phyloP scores from a whole-genome alignment of 1,284 basidiomycete genomes.

The Salmacisia buchloeana region DNA sequence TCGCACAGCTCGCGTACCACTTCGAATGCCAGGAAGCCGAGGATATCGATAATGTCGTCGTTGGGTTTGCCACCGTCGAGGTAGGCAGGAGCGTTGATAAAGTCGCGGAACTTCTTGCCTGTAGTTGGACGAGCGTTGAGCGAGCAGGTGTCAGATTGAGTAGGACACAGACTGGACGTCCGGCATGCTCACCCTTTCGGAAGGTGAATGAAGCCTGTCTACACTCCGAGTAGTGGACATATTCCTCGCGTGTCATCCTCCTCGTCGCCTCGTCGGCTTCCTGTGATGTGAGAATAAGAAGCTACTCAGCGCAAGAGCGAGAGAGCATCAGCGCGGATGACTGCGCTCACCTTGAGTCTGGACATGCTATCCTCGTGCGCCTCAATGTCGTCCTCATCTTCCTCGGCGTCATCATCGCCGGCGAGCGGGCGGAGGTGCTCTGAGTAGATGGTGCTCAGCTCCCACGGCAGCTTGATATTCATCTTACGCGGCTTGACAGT shows the following conservation, averaged over 20 bases:
- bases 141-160: background rate
- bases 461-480: conserved; percentile 93
- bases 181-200: conserved; percentile 70
- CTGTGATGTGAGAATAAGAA: conserved; percentile 6
- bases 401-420: conserved; percentile 88
- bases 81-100: conserved; percentile 80
- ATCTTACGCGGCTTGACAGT: conserved; percentile 82
- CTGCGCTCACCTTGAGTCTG: conserved; percentile 65
- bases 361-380: conserved; percentile 89
- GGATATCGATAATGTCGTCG: conserved; percentile 92
- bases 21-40: conserved; percentile 93
- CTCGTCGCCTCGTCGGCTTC: conserved; percentile 89
- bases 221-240: conserved; percentile 95
- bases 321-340: too few relatives aligned
- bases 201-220: conserved; percentile 95
- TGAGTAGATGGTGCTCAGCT: conserved; percentile 82
- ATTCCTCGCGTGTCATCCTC: conserved; percentile 93
- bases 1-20: conserved; percentile 89
- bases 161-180: background rate
- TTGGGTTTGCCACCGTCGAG: conserved; percentile 78
- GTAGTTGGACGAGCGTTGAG: conserved; percentile 6
- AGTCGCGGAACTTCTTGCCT: conserved; percentile 93
- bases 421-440: conserved; percentile 58
- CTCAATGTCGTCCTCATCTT: conserved; percentile 80
- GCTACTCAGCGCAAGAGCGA: background rate